These are phyloP conservation scores for Candida awuae DNA, from an alignment of 805 yeast genomes.

Conservation along the genomic window DNA sequence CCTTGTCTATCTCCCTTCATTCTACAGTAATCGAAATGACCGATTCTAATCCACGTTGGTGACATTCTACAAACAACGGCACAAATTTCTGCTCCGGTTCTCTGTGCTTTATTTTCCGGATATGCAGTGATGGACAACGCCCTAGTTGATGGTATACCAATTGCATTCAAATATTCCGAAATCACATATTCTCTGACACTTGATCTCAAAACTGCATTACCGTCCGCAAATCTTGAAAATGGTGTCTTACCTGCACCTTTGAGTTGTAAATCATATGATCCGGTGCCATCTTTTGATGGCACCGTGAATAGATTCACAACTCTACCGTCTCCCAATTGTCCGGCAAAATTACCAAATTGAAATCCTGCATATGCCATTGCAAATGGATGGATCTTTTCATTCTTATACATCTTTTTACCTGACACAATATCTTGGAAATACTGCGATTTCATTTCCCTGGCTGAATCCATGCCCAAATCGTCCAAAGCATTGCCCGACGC, in stretches of 20 bases:
- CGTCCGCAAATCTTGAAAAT: conserved; percentile 91
- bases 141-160: conserved; percentile 82
- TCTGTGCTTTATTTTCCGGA: conserved; percentile 70
- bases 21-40: conserved; percentile 78
- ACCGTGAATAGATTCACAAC: conserved; percentile 76
- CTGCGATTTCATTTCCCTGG: conserved; percentile 17
- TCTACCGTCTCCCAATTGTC: conserved; percentile 95
- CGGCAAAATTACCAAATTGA: conserved; percentile 95
- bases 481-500: conserved; percentile 52
- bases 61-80: conserved; percentile 83
- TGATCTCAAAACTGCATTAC: conserved; percentile 85
- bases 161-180: conserved; percentile 69
- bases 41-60: conserved; percentile 78
- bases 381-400: conserved; percentile 51
- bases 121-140: conserved; percentile 66
- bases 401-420: conserved; percentile 43
- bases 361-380: conserved; percentile 92
- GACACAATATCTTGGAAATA: conserved; percentile 46
- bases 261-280: conserved; percentile 60
- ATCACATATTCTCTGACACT: conserved; percentile 82
- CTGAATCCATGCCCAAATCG: conserved; percentile 53
- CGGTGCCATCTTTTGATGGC: conserved; percentile 32
- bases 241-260: conserved; percentile 94
- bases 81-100: conserved; percentile 67
- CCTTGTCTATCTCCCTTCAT: conserved; percentile 64